phyloP scores from a whole-genome alignment of 768 basidiomycete species.

The Collybia nuda region DNA sequence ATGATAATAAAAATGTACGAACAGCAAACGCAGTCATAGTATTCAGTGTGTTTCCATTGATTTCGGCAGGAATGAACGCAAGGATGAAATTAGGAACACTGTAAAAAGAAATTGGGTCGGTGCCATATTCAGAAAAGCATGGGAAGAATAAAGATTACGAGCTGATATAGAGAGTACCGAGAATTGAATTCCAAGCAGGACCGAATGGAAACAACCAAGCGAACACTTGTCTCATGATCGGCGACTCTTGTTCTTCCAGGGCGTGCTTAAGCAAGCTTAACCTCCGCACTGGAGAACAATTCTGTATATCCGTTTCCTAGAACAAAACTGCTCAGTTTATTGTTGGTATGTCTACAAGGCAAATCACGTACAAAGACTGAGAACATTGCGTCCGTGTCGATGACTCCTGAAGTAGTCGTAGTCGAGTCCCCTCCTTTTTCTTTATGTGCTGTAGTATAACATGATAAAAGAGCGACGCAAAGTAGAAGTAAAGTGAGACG shows the following conservation, averaged over 20 bases:
- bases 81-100: constrained; percentile 95
- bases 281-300: constrained; percentile 38
- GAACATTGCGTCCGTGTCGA: neutral
- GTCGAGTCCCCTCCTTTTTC: neutral
- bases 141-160: constrained; percentile 49
- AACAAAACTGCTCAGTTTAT: neutral
- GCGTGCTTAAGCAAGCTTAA: constrained; percentile 60
- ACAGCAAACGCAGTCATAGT: constrained; percentile 95
- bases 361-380: constrained; percentile 17
- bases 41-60: constrained; percentile 81
- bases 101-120: constrained; percentile 16
- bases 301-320: constrained; percentile 40
- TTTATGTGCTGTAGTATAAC: constrained; percentile 10
- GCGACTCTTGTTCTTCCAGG: constrained; percentile 65
- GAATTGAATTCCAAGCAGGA: constrained; percentile 85
- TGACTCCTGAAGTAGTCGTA: no score
- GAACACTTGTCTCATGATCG: constrained; percentile 79
- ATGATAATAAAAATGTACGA: constrained; percentile 27
- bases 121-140: neutral
- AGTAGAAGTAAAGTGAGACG: constrained; percentile 23
- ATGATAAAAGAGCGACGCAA: constrained; percentile 45
- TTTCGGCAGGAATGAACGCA: constrained; percentile 88
- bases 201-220: constrained; percentile 85
- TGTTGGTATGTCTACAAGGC: no score
- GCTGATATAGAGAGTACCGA: constrained; percentile 95